Evolutionary conservation across 2,329 filamentous ascomycete genomes (phyloP), one percentile per base, ranked within the genome.

Genomic region (Fusarium ambrosium): DNA sequence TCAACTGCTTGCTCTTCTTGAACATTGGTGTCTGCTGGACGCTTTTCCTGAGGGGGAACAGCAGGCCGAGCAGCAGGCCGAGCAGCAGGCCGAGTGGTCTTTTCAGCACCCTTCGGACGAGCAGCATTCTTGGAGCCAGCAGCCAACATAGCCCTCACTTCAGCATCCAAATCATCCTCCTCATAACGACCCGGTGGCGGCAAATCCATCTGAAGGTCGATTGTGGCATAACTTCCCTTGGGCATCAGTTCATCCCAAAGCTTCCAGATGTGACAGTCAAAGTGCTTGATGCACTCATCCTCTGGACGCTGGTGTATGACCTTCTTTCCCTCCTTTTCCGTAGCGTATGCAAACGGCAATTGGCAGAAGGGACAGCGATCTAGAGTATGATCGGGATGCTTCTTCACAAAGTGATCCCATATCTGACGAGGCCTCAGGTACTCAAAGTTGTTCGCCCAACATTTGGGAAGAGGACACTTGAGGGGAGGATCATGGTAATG

Each of bases 231-330:
- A 13, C 16, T 43, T 11, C n/a, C 22, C 13, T 58, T 22, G 18
- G 66, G 64, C n/a, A 48, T 27, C 16, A 76, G 5, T 1, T n/a
- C 8, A 22, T 67, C 66, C 77, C 77, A 79, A 8, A 79, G 77
- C 1, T 48, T 4, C 13, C 77, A 68, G 39, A 73, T 29, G 51
- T 79, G 77, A 4, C 75, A 79, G 29, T 79, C 77, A 18, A 77
- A 36, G 48, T 79, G 77, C 48, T 67, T 64, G 48, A 69, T 63
- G n/a, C 74, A 70, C 5, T 76, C 71, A 0, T 64, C 24, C 0
- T 27, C 13, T 4, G 64, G 48, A 3, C 45, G 27, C 2, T 14
- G 7, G 4, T n/a, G 10, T 8, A 24, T 5, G 4, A 29, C 11
- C 4, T 13, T 10, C 4, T 41, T 14, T 1, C 53, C 62, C 8